Conservation (phyloP, 2,329 filamentous ascomycete species). For the Dactylellina cionopaga region DNA sequence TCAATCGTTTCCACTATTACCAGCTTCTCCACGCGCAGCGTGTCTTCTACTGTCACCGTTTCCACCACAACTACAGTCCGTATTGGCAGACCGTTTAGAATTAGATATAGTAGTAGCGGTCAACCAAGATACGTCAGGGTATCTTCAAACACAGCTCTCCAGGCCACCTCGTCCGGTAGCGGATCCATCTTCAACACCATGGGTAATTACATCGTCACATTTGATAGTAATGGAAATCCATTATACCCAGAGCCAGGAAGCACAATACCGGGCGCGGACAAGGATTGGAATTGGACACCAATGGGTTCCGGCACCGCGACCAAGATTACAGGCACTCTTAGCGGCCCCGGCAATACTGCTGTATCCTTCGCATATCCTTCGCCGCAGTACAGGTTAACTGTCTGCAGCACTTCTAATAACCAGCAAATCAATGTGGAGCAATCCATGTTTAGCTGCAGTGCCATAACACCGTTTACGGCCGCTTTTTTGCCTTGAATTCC, state of each 20-base stretch:
- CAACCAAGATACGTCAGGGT: conserved; percentile 2
- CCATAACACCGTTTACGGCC: no score
- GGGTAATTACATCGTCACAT: neutral
- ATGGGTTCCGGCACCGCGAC: neutral
- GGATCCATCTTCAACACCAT: neutral
- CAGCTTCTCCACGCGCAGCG: conserved; percentile 2
- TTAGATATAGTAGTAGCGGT: neutral
- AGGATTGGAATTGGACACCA: neutral
- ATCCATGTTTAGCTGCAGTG: no score
- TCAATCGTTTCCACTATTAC: neutral
- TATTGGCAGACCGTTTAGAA: conserved; percentile 10
- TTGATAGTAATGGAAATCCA: neutral
- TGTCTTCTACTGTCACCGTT: neutral
- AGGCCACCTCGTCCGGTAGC: neutral
- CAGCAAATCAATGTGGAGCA: no score
- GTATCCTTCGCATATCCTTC: neutral
- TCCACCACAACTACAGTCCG: neutral
- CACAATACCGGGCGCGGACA: no score
- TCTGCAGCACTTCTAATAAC: neutral
- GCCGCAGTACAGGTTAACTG: no score
- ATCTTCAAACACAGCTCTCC: neutral
- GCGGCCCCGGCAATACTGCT: neutral
- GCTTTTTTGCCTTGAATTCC: no score
- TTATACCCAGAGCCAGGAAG: no score
- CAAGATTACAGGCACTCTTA: neutral